phyloP scores from a whole-genome alignment of 345 rosid species.

The Gossypium arboreum region DNA sequence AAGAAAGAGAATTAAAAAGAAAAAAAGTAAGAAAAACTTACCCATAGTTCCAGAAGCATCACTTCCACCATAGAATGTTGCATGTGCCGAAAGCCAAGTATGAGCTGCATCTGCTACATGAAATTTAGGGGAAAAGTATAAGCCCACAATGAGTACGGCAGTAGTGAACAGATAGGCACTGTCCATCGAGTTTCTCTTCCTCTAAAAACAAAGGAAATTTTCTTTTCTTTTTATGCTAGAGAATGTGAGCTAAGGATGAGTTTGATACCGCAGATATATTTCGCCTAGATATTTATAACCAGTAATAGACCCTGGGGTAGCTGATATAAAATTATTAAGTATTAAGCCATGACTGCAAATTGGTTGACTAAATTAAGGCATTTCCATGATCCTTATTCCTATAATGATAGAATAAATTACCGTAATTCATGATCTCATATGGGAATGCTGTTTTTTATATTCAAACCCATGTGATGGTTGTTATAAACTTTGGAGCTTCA shows the following conservation, averaged over 20 bases:
- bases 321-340: slow-evolving; percentile 22
- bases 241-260: slow-evolving; percentile 7
- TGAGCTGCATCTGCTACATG: slow-evolving; percentile 32
- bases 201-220: background rate
- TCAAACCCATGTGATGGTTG: slow-evolving; percentile 14
- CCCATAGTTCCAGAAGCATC: slow-evolving; percentile 69
- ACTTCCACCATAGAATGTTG: slow-evolving; percentile 61
- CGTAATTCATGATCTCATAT: slow-evolving; percentile 8
- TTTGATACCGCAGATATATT: slow-evolving; percentile 20
- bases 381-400: slow-evolving; percentile 10
- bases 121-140: slow-evolving; percentile 19
- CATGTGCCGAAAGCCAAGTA: slow-evolving; percentile 50
- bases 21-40: slow-evolving; percentile 7
- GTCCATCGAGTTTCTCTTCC: slow-evolving; percentile 20
- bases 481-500: background rate
- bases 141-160: slow-evolving; percentile 26
- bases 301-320: background rate
- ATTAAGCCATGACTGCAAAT: background rate
- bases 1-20: background rate
- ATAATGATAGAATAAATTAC: background rate
- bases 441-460: background rate
- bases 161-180: slow-evolving; percentile 15
- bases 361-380: slow-evolving; percentile 6
- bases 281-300: slow-evolving; percentile 36
- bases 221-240: background rate